Base-by-base conservation (phyloP, 2,329 filamentous ascomycete genomes). In the Phialophora verrucosa region DNA sequence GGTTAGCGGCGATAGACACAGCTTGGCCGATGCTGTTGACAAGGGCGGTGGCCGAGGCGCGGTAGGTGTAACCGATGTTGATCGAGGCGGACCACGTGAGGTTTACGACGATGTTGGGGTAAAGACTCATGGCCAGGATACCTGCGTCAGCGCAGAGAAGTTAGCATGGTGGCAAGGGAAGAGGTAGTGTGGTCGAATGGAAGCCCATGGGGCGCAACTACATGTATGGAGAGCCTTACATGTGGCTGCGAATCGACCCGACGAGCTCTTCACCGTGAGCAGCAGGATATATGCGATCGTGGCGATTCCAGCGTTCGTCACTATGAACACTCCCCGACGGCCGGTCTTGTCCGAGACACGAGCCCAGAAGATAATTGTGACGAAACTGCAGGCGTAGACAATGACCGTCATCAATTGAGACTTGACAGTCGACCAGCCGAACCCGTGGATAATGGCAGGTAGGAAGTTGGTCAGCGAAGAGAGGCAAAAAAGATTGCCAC, bases 371-470 rank as follows among this genome's bases (percentile, higher is more conserved):
- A 69, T 20, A 47, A 69, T 69, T 17, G 38, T 61, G 54, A 64
- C 56, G 44, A 67, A 67, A 14, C 53, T 61, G 55, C 65, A 64
- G 14, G 59, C 65, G 55, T 69, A 69, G 14, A 69, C 63, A 59
- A 69, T 60, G 7, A 68, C 62, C 5, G 68, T 58, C 68, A 69
- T 69, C 1, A 69, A 55, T 56, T 69, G 68, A 8, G 65, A 62
- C 10, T 68, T 55, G 42, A 65, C 62, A 2, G 32, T 58, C 14
- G 51, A 55, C 62, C 63, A 69, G 29, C 68, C 68, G 17, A 69
- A 60, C 4, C 62, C 62, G 8, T 57, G 17, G 1, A 69, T 66
- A 31, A 69, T 69, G 6, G 62, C 65, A 3, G 68, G 68, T 4
- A 65, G 58, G 42, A 69, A 69, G 53, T 69, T 68, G 27, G 62